Evolutionary conservation across 805 yeast species (phyloP), one percentile per base, ranked within the genome.

Genomic region (Yamadazyma paraphyllophila): DNA sequence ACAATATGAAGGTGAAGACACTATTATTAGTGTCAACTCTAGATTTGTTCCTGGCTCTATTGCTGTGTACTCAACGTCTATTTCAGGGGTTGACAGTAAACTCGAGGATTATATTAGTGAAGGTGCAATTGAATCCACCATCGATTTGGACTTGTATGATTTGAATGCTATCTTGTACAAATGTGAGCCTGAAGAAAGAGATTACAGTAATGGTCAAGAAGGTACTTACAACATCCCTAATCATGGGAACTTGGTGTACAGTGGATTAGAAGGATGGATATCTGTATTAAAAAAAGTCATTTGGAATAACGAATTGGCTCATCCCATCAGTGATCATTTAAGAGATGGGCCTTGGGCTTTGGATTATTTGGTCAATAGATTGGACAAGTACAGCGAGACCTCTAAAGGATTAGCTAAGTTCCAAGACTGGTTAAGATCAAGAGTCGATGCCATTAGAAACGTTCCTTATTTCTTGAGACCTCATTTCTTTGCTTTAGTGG

Each of bases 251-350:
- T 68, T 91, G 38, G 85, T 82, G 0, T 92, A 88, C 63, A 91
- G 96, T 34, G 99, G 99, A 9, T 68, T 94, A 16, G 95, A 89
- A 63, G 98, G 99, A 1, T 92, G 96, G 96, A 78, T 82, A 38
- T 73, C 88, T 0, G 83, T 82, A 1, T 64, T 92, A 52, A 75
- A 79, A 46, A 61, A 70, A 25, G 77, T 89, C 2, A 82, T 90
- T 17, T 71, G 74, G 59, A 66, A 70, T 34, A 92, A 92, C 58
- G 82, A 91, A 53, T 73, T 92, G 24, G 94, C 91, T 0, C 96
- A 88, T 59, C 91, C 97, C 0, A 52, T 91, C 20, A 82, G 94
- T 49, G 78, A 81, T 39, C 94, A 92, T 61, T 69, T 92, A 50
- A 74, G 98, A 55, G 73, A 76, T 13, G 98, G 98, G 1, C 63